Evolutionary conservation across 2,329 filamentous ascomycete genomes (phyloP).

Genomic region (Cryphonectria japonica): DNA sequence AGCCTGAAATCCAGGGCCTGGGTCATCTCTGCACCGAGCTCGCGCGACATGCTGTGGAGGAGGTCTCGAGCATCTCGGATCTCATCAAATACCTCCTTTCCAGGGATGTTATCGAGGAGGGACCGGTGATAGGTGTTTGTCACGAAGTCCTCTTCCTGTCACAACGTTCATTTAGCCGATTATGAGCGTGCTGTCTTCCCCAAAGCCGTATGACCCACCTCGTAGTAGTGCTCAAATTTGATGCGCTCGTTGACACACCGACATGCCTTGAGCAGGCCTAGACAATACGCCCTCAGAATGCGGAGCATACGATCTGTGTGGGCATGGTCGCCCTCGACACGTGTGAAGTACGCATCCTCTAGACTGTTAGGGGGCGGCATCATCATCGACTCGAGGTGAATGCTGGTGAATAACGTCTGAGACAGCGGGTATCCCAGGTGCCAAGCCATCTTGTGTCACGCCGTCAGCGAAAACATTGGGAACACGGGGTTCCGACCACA

Average conservation of each 20-base stretch:
- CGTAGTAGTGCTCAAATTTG: constrained; percentile 84
- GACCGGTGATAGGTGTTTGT: constrained; percentile 86
- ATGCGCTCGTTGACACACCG: constrained; percentile 78
- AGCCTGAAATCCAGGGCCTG: constrained; percentile 68
- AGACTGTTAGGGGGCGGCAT: constrained; percentile 69
- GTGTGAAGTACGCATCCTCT: constrained; percentile 66
- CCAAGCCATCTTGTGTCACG: constrained; percentile 77
- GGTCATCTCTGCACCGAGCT: constrained; percentile 46
- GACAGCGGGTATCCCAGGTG: constrained; percentile 94
- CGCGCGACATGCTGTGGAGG: constrained; percentile 47
- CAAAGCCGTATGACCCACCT: constrained; percentile 56
- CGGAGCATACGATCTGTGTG: constrained; percentile 55
- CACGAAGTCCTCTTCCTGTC: constrained; percentile 94
- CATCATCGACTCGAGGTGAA: constrained; percentile 84
- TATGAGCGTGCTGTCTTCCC: neutral
- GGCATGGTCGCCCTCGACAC: constrained; percentile 37
- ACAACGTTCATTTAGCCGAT: neutral
- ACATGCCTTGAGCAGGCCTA: constrained; percentile 83
- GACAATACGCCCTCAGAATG: constrained; percentile 81
- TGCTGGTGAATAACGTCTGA: constrained; percentile 90
- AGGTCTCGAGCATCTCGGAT: constrained; percentile 60
- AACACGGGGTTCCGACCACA: too few relatives aligned
- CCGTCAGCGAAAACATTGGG: constrained; percentile 9
- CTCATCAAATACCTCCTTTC: constrained; percentile 57
- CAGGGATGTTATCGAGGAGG: constrained; percentile 68